Evolutionary conservation across 495 filamentous ascomycete species (phyloP), one percentile per base, ranked within the genome.

Genomic region (Achaetomiella virescens): DNA sequence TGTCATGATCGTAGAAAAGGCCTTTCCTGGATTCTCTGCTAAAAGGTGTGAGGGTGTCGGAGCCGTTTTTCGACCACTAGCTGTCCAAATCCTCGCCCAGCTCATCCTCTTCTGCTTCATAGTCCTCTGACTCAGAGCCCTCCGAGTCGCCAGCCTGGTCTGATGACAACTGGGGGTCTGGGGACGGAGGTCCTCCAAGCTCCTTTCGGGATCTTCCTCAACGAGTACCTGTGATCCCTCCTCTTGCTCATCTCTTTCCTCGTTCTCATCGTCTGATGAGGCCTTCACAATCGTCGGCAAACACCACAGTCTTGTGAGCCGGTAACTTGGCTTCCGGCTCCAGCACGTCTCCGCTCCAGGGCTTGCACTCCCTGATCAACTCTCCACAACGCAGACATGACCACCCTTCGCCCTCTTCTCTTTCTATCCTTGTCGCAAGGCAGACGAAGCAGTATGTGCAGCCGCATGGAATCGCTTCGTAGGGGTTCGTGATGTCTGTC

Each of bases 361-460:
- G 91, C 61, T 85, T 85, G 69, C 93, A 97, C 68, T 95, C 87
- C 68, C 88, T 93, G 17, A 95, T 81, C 36, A 87, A 48, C 60
- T 88, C 87, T 1, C 91, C 91, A 65, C 93, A 99, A 21, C 95
- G 81, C 22, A 99, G 75, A 72, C 93, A 99, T n/a, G 80, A 72
- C 92, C 92, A 99, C 4, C 91, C 93, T 60, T 97, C 91, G 7
- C 92, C 93, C 61, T 97, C 93, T 70, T 97, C 95, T 3, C 84
- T 83, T 66, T 96, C 93, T 10, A 99, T 71, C 54, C 88, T 83
- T 37, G 89, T 87, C 3, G 92, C 90, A n/a, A 97, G 70, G 69
- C 93, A 99, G n/a, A 95, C 88, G 62, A 92, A 98, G 69, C 93
- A 98, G 72, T 97, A 97, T 42, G 96, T 77, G 68, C 91, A 95